These are phyloP conservation scores for Phytophthora meadii DNA, from an alignment of 352 stramenopile species.

Conservation along the genomic window DNA sequence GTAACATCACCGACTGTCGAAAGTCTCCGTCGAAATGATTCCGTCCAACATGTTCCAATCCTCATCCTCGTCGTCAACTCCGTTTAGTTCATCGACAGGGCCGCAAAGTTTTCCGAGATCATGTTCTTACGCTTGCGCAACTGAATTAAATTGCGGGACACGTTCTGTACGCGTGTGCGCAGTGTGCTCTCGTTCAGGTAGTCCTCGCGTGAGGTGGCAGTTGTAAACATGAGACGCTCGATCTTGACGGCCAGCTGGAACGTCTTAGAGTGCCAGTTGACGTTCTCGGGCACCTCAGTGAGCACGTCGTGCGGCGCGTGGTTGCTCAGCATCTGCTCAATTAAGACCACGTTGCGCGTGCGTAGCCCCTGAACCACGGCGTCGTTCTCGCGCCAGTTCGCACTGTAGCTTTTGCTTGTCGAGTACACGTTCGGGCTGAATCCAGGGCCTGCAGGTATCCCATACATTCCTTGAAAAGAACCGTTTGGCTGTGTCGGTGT, in stretches of 20 bases:
- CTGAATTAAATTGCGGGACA: constrained; percentile 60
- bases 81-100: constrained; percentile 33
- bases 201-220: constrained; percentile 52
- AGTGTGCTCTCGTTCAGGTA: constrained; percentile 66
- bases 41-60: background rate
- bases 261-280: constrained; percentile 67
- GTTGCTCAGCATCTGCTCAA: constrained; percentile 65
- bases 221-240: constrained; percentile 65
- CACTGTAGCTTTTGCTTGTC: constrained; percentile 13
- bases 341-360: constrained; percentile 48
- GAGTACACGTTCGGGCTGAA: constrained; percentile 21
- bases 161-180: constrained; percentile 50
- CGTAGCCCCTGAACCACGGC: constrained; percentile 43
- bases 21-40: background rate
- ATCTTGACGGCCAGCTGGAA: constrained; percentile 70
- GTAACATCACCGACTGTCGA: background rate
- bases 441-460: background rate
- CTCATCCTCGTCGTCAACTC: background rate
- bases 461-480: constrained; percentile 7
- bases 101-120: constrained; percentile 33
- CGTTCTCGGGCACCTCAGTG: constrained; percentile 64
- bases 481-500: background rate
- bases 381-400: constrained; percentile 36
- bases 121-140: constrained; percentile 66
- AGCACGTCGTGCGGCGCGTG: constrained; percentile 65